These are phyloP conservation scores for Monilinia aucupariae DNA, from an alignment of 2,329 filamentous ascomycete species.

Conservation along the genomic window DNA sequence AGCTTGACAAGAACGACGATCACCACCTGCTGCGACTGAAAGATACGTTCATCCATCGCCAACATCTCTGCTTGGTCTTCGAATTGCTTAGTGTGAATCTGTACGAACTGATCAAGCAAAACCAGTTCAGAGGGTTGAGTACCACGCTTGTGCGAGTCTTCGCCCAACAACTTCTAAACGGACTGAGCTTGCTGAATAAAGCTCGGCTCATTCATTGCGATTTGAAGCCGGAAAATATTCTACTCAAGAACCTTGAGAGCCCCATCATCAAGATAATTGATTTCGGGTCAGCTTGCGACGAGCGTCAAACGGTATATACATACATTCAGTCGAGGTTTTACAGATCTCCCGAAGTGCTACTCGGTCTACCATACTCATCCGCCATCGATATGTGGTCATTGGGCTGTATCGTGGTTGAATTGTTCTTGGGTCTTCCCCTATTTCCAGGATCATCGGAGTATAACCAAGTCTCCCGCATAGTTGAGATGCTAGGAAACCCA, in stretches of 20 bases:
- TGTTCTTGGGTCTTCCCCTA: slow-evolving; percentile 88
- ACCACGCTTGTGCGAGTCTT: slow-evolving; percentile 96
- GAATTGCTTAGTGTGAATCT: slow-evolving; percentile 95
- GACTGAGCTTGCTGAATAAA: slow-evolving; percentile 87
- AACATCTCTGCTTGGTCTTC: slow-evolving; percentile 94
- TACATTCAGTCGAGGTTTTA: slow-evolving; percentile 99
- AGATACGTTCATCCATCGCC: slow-evolving; percentile 95
- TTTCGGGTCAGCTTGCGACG: slow-evolving; percentile 96
- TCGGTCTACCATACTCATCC: slow-evolving; percentile 95
- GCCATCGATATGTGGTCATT: slow-evolving; percentile 99
- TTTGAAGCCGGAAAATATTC: slow-evolving; percentile 94
- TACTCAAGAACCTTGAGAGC: slow-evolving; percentile 96
- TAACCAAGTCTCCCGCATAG: slow-evolving; percentile 94
- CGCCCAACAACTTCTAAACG: slow-evolving; percentile 92
- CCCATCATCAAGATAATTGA: slow-evolving; percentile 99
- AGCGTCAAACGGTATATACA: slow-evolving; percentile 96
- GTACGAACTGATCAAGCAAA: slow-evolving; percentile 98
- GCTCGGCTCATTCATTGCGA: slow-evolving; percentile 96
- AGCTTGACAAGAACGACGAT: slow-evolving; percentile 98
- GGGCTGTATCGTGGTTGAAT: slow-evolving; percentile 94
- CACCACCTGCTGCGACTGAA: slow-evolving; percentile 92
- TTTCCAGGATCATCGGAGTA: slow-evolving; percentile 98
- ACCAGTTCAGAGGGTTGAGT: slow-evolving; percentile 94
- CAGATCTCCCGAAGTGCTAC: slow-evolving; percentile 86
- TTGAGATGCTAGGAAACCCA: slow-evolving; percentile 94